A percentile compares a stretch with the other conserved stretches of the same genome.
These are phyloP conservation scores for Nothomitra cinnamomea DNA, from an alignment of 2,329 filamentous ascomycete species.

Conservation along the genomic window DNA sequence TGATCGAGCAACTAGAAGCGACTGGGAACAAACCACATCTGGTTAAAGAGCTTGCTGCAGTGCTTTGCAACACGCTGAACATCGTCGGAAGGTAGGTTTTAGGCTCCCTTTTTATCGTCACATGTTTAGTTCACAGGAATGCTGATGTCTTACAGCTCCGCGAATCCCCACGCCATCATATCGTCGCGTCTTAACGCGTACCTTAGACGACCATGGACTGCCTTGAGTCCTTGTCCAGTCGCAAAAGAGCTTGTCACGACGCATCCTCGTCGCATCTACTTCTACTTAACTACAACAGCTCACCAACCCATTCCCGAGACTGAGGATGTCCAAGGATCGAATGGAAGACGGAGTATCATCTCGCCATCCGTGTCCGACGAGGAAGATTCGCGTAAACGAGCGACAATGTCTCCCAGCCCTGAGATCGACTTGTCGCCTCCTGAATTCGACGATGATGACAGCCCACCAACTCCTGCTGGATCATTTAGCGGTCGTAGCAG, in stretches of 20 bases:
- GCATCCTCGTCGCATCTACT: conserved; percentile 89
- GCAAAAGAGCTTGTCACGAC: conserved; percentile 85
- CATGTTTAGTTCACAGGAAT: not conserved
- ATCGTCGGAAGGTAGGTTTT: conserved; percentile 69
- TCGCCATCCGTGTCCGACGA: conserved; percentile 73
- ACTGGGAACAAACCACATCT: conserved; percentile 86
- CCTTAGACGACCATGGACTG: conserved; percentile 70
- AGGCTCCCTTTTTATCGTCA: conserved; percentile 5
- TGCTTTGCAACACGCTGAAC: conserved; percentile 58
- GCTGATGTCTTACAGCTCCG: conserved; percentile 48
- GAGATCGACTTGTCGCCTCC: conserved; percentile 82
- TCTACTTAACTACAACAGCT: conserved; percentile 79
- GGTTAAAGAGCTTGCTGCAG: conserved; percentile 77
- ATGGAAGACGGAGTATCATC: conserved; percentile 40
- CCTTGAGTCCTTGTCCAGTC: conserved; percentile 64
- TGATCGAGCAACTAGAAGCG: conserved; percentile 73
- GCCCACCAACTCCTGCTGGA: conserved; percentile 46
- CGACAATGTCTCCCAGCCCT: conserved; percentile 70
- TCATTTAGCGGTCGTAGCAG: conserved; percentile 29
- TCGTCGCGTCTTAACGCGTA: conserved; percentile 82
- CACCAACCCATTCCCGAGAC: conserved; percentile 61
- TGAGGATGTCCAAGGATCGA: not conserved
- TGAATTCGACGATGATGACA: conserved; percentile 61
- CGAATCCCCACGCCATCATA: conserved; percentile 88
- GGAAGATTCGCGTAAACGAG: conserved; percentile 38